A percentile compares a stretch with the other conserved stretches of the same genome.
Evolutionary conservation across 768 basidiomycete species (phyloP).

Genomic region (Tricholoma bakamatsutake): DNA sequence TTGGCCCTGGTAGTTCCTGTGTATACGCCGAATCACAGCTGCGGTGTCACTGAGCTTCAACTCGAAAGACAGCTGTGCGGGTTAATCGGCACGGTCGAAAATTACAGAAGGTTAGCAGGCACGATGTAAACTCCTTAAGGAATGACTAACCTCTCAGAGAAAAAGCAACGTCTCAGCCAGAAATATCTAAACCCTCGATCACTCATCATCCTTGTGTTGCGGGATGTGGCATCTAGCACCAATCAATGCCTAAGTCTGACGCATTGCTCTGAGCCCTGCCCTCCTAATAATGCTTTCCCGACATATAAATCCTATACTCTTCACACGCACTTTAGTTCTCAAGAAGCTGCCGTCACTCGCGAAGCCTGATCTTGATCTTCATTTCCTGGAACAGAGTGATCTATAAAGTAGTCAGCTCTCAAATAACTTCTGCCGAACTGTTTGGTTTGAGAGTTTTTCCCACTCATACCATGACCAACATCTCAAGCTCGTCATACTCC

Average conservation of each 20-base stretch:
- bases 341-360: neutral
- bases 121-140: neutral
- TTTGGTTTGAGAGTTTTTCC: neutral
- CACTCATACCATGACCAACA: neutral
- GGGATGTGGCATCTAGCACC: neutral
- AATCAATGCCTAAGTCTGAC: neutral
- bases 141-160: neutral
- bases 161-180: neutral
- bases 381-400: neutral
- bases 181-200: neutral
- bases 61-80: neutral
- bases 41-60: neutral
- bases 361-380: neutral
- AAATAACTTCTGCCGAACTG: neutral
- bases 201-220: neutral
- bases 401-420: neutral
- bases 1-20: neutral
- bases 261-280: neutral
- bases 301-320: neutral
- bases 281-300: neutral
- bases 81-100: neutral
- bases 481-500: neutral
- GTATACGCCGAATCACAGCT: neutral
- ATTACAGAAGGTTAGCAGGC: slow-evolving; percentile 1
- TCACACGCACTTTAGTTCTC: neutral